Evolutionary conservation across 805 yeast species (phyloP), one percentile per base, ranked within the genome.

Genomic region (Torulaspora franciscae): DNA sequence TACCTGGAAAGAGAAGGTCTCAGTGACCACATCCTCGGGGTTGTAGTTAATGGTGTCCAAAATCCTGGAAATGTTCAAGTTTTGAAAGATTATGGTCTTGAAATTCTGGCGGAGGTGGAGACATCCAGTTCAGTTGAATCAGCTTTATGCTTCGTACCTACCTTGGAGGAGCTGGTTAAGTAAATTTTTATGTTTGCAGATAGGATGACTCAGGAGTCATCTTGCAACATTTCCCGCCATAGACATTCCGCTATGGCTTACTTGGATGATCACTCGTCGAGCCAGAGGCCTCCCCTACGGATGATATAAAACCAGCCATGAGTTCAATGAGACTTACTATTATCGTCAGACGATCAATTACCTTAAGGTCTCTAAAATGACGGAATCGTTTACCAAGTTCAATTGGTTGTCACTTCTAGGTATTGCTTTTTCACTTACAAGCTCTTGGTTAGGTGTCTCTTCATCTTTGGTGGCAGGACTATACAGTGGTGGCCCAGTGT

Each of bases 391-490:
- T 22, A 59, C 64, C 52, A 63, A 65, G 32, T 75, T 74, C 53
- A 63, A 67, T n/a, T 62, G 73, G 38, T 59, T 70, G 65, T 71
- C 81, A 1, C 59, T 79, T 1, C 57, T 79, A 32, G 83, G 82
- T 42, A 77, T 77, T 27, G 81, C 81, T 7, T 79, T 78, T 51
- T 81, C 82, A 10, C 60, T 79, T 33, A 78, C 82, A 11, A 77
- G 77, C 56, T 76, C 81, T 1, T 79, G 83, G 83, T 72, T 74
- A 47, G 83, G 83, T 44, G 73, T 79, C 17, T 72, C 80, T 9
- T 79, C 81, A 3, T 70, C 80, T 1, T 65, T 78, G 49, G 69
- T 74, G 30, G 69, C 80, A 4, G 80, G 82, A 51, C 74, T 79
- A 28, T 63, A 71, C 15, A 69, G 77, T 40, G 83, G 83, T 50